A percentile compares a stretch with the other conserved stretches of the same genome.
Conservation (phyloP, 805 yeast genomes). For the Yarrowia phangngaensis region DNA sequence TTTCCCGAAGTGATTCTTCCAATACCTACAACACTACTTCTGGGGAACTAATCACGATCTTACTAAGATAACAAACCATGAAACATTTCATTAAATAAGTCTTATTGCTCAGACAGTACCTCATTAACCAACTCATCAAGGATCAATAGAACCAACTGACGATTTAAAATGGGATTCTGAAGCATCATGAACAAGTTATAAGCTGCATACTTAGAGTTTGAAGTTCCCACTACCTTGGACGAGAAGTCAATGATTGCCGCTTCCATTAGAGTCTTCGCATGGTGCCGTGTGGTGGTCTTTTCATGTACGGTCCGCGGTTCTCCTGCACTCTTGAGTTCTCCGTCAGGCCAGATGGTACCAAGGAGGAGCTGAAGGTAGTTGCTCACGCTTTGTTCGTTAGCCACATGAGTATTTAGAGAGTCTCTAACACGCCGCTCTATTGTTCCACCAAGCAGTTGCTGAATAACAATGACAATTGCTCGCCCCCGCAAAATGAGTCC, state of each 20-base stretch:
- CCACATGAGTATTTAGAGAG: conserved; percentile 38
- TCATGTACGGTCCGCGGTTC: conserved; percentile 49
- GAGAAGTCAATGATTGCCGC: conserved; percentile 59
- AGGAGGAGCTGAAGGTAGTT: conserved; percentile 34
- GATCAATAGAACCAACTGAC: conserved; percentile 56
- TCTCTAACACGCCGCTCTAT: conserved; percentile 62
- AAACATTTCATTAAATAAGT: too few relatives aligned
- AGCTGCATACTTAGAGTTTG: conserved; percentile 62
- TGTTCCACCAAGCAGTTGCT: conserved; percentile 82
- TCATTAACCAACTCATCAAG: conserved; percentile 56
- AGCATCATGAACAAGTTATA: conserved; percentile 57
- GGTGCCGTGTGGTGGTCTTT: conserved; percentile 51
- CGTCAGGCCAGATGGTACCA: conserved; percentile 50
- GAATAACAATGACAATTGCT: conserved; percentile 74
- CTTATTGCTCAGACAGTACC: conserved; percentile 34
- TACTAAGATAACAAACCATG: too few relatives aligned
- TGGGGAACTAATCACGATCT: too few relatives aligned
- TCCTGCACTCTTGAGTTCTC: conserved; percentile 41
- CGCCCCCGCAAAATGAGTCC: conserved; percentile 76
- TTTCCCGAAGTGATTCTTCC: too few relatives aligned
- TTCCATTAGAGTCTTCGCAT: conserved; percentile 55
- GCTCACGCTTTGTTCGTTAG: conserved; percentile 29
- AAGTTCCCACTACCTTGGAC: conserved; percentile 67
- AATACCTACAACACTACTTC: too few relatives aligned
- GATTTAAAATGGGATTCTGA: conserved; percentile 69